These are phyloP conservation scores for Spergularia azorica DNA, from an alignment of 179 eudicot genomes.

Conservation along the genomic window DNA sequence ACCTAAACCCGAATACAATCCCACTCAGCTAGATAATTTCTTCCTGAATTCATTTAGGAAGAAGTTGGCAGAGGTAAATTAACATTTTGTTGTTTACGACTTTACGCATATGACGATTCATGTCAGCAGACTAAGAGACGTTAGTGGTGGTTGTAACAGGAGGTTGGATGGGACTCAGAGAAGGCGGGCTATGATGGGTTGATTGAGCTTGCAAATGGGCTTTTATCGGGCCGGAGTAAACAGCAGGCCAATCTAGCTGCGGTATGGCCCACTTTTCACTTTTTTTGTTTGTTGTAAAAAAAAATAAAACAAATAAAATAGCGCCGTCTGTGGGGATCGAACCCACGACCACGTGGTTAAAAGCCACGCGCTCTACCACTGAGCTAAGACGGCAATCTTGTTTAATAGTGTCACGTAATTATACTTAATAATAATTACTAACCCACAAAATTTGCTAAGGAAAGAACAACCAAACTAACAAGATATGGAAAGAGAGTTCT, in stretches of 20 bases:
- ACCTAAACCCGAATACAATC: constrained; percentile 47
- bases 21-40: constrained; percentile 59
- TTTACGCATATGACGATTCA: too few relatives aligned
- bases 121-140: too few relatives aligned
- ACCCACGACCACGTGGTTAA: constrained; percentile 87
- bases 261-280: constrained; percentile 34
- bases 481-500: too few relatives aligned
- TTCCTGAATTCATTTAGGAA: constrained; percentile 68
- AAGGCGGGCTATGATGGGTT: constrained; percentile 86
- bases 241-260: constrained; percentile 68
- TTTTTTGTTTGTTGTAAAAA: background rate
- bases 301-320: background rate
- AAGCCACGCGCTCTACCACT: constrained; percentile 97
- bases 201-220: constrained; percentile 80
- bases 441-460: too few relatives aligned
- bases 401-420: too few relatives aligned
- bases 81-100: too few relatives aligned
- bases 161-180: constrained; percentile 85
- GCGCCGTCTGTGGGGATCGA: constrained; percentile 51
- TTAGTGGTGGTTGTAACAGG: constrained; percentile 39
- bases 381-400: constrained; percentile 33
- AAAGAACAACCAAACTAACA: too few relatives aligned
- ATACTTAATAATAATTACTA: too few relatives aligned
- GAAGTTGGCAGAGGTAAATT: constrained; percentile 65
- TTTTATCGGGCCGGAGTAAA: constrained; percentile 64